Evolutionary conservation across 2,329 filamentous ascomycete genomes (phyloP).

Genomic region (Aphanocladium album): DNA sequence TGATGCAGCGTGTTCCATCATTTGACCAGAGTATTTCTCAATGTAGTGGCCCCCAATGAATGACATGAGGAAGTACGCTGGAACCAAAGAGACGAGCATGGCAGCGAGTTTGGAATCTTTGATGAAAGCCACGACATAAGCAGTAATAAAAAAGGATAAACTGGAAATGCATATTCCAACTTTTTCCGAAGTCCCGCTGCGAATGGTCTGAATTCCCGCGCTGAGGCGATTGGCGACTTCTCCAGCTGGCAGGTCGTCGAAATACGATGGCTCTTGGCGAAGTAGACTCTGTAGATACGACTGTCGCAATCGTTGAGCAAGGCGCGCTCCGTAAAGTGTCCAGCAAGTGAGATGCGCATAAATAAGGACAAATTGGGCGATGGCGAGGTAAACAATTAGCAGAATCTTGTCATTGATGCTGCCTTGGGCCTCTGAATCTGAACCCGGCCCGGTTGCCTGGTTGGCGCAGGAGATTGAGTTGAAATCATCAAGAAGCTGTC

Average conservation of each 20-base stretch:
- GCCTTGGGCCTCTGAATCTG: not conserved
- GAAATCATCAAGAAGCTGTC: slow-evolving; percentile 50
- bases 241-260: slow-evolving; percentile 51
- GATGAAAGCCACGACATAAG: slow-evolving; percentile 58
- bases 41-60: slow-evolving; percentile 45
- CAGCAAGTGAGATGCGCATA: slow-evolving; percentile 56
- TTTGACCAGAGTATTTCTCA: slow-evolving; percentile 39
- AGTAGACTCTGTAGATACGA: slow-evolving; percentile 50
- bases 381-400: slow-evolving; percentile 53
- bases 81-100: slow-evolving; percentile 52
- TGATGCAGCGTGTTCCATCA: slow-evolving; percentile 41
- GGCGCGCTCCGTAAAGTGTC: slow-evolving; percentile 51
- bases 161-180: slow-evolving; percentile 54
- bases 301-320: slow-evolving; percentile 53
- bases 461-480: slow-evolving; percentile 30
- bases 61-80: slow-evolving; percentile 51
- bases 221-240: slow-evolving; percentile 54
- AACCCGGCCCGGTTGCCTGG: too few species aligned
- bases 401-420: slow-evolving; percentile 47
- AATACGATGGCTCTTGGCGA: slow-evolving; percentile 52
- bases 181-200: slow-evolving; percentile 58
- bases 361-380: slow-evolving; percentile 53
- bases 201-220: slow-evolving; percentile 55
- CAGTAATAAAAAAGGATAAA: slow-evolving; percentile 55
- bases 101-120: slow-evolving; percentile 52